Evolutionary conservation across 345 rosid genomes (phyloP), one percentile per base, ranked within the genome.

Genomic region (Bretschneidera sinensis): DNA sequence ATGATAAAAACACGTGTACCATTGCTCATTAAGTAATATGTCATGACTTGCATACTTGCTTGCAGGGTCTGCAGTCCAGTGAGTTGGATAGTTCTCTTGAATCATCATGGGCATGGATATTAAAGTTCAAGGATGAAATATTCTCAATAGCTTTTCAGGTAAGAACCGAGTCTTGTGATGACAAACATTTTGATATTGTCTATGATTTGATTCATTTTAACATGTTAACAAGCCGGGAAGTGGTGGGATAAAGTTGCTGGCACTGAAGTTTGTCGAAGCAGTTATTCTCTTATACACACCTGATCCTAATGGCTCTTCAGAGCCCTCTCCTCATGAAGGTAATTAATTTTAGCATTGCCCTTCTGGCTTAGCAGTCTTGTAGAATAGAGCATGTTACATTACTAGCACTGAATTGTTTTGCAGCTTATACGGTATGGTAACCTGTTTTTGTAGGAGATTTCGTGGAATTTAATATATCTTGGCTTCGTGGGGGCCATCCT

Each of bases 401-500:
- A 19, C 50, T 43, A 25, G 21, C 53, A 45, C 21, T 56, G 25
- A 33, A 2, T 14, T 16, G 24, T 21, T 33, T 48, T 24, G 49
- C 55, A 63, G 66, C 66, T 48, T 51, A 75, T 67, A 66, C 67
- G 47, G 43, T 60, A 6, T 61, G 25, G 54, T 67, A 35, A 49
- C 60, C 14, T 61, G 21, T 76, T 64, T n/a, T 75, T 74, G 63
- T 64, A 89, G 97, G 88, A 67, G 66, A 64, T 66, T 61, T 52
- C 57, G 57, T 50, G 55, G 96, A 81, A 24, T 94, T 94, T 71
- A 94, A 90, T 59, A 71, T 86, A 73, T 78, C 95, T 61, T 80
- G 95, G 85, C 75, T 94, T 72, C 92, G 91, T 62, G 86, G 86
- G 61, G 87, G 96, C 48, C 97, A 94, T 79, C 91, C 97, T 72